Base-by-base conservation (phyloP, 495 filamentous ascomycete species). In the Hyaloscypha bicolor region DNA sequence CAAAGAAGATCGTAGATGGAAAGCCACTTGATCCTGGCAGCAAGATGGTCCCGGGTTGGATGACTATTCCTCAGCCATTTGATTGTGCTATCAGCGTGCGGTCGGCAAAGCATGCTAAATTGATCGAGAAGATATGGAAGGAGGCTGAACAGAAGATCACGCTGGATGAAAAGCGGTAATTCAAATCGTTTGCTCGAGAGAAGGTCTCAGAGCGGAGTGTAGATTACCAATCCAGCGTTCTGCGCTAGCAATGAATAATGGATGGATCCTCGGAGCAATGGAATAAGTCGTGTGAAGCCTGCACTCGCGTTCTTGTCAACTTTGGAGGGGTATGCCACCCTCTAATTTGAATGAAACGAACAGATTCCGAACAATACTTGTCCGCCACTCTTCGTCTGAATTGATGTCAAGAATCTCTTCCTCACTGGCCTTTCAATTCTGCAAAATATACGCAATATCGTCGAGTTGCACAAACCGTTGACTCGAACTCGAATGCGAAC, bases 11-110 rank as follows among this genome's bases (percentile, higher is more conserved):
- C 4, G 35, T 61, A 12, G 42, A 30, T 37, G 64, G 64, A 25
- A 55, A 67, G 35, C 51, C 67, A 1, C 55, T 76, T 21, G 64
- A 71, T 33, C 73, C 74, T 14, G 55, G 64, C 9, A 55, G 71
- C 11, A 64, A 68, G 9, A 75, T 78, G 59, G 69, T 74, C 9
- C 67, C 74, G n/a, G 79, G 78, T 2, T 72, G 75, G 57, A 71
- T 80, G 60, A 74, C 72, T 31, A 75, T 78, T 42, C 77, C 79
- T 2, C 53, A 57, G 45, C 66, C 69, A 8, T 82, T 77, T 64
- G 75, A 74, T 33, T 74, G 63, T 33, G 51, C 68, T 19, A 79
- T 80, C 62, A 74, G 39, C 55, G 74, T 75, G 21, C 73, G 80
- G 51, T 75, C 72, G 16, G 32, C 72, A 29, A 73, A 73, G 16